Base-by-base conservation (phyloP, 108 stramenopile genomes). In the Bacterosira constricta region DNA sequence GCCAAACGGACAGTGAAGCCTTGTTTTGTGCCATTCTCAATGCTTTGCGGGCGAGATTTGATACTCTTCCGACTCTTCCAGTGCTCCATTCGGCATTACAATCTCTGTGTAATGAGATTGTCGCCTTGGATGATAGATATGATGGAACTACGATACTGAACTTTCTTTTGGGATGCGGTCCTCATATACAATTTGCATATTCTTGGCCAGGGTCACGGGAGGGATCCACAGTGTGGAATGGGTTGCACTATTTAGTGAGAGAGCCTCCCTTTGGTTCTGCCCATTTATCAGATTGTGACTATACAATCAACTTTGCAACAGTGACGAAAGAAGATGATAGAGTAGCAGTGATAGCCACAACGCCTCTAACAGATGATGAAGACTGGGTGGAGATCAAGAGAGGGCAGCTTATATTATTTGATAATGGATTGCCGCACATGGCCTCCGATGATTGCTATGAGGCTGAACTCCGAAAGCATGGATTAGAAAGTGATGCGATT, bases 21-120 rank as follows among this genome's bases (percentile, higher is more conserved):
- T 66, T 87, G n/a, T 93, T 93, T 77, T 90, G 88, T 63, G 74
- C 83, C 56, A 85, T 93, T 67, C 67, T 93, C 23, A 93, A 95
- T 75, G 84, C 84, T 31, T 79, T 95, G 46, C 64, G 85, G 39
- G 74, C 81, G 25, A 50, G 85, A 64, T 95, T 91, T 72, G 67
- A 71, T 6, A 80, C 76, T 1, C 51, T 91, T 27, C 89, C 92
- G 9, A 85, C 82, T 50, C 63, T 91, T 29, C 89, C 88, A 1
- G 84, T 89, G 6, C 70, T 95, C 47, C 85, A 91, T 65, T 82
- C 80, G 26, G 63, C 78, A 25, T 51, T 95, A 21, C 62, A 73
- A 52, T 39, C 63, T 17, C 47, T 93, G 11, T 81, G 81, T 39
- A 73, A 79, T 37, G 86, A 92, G 81, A 84, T 92, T 55, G 77